Base-by-base conservation (phyloP, 2,329 filamentous ascomycete species). In the Cladosporium sp. region DNA sequence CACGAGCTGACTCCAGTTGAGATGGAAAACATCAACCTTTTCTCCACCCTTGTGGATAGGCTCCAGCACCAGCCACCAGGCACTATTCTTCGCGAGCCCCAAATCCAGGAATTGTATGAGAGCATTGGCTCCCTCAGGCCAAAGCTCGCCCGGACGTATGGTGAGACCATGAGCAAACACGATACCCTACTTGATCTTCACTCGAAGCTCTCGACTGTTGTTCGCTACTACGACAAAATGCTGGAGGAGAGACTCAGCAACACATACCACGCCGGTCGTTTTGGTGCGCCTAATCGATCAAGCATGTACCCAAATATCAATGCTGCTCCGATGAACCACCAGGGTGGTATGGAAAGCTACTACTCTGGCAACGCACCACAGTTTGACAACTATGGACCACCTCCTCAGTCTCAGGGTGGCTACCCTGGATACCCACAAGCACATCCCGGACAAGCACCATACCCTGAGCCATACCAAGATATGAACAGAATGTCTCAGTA, bases 151-250 rank as follows among this genome's bases (percentile, higher is more conserved):
- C 87, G 95, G 65, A 97, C 94, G 0, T 97, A 98, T 75, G 95
- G 95, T 64, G 95, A 99, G 81, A 97, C 95, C 0, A 98, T 99
- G 95, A 98, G 95, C 86, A 99, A 99, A 79, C 95, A 98, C 78
- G 93, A 99, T 77, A 95, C 94, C 0, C 84, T 99, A 11, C 86
- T 98, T 28, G 95, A 99, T 77, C 83, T 99, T 0, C 95, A 99
- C 76, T 91, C 93, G 21, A 99, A 99, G 77, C 83, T 99, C 28
- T 95, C 94, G 0, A 97, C 94, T 0, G 95, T 98, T 29, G 95
- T 99, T 5, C 88, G 95, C 37, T 98, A 98, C 76, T 99, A 99
- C 75, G 95, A 99, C 78, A 89, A 93, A 49, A 98, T 99, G 95
- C 85, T 99, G 18, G 95, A 99, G 78, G 95, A 99, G 69, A 88